Evolutionary conservation across 129 eudicot genomes (phyloP), one percentile per base, ranked within the genome.

Genomic region (Ambrosia artemisiifolia): DNA sequence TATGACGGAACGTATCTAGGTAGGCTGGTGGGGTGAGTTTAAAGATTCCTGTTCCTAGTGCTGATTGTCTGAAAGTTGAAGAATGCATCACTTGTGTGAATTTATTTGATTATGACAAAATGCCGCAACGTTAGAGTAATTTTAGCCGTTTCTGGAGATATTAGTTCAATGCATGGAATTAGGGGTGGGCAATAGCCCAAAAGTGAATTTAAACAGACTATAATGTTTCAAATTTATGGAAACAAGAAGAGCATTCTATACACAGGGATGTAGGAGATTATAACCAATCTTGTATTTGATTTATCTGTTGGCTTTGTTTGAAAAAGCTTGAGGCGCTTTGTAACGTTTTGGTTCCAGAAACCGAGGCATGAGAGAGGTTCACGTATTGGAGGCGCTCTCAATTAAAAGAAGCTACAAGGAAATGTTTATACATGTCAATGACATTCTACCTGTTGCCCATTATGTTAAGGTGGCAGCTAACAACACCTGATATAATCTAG

Each of bases 401-500:
- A 24, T 24, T 24, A 24, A 24, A 24, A 24, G 28, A 24, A 24
- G 28, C 1, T 24, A 1, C 28, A 24, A 24, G 28, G 1, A 24
- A 24, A 1, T 24, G 28, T 24, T 24, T 24, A 24, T 24, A 24
- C 28, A 24, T 24, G 28, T 24, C 28, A 24, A 24, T 24, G 28
- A 24, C 28, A 24, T 24, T 24, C 28, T 24, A 24, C 28, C 96
- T 76, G 69, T 88, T 91, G 73, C 81, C 87, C 55, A 88, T 88
- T 87, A 54, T 81, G 55, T 81, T 81, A 69, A 72, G 77, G 81
- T 88, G 96, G 77, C 96, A 88, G 79, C 74, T 79, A 50, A 83
- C 89, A 11, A 86, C 80, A 59, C 95, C 96, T 35, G 83, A 81
- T 56, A 85, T 86, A 65, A 88, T 88, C 96, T 88, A 63, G 6